Evolutionary conservation across 2,329 filamentous ascomycete species (phyloP).

Genomic region (Pseudogymnoascus sp.): DNA sequence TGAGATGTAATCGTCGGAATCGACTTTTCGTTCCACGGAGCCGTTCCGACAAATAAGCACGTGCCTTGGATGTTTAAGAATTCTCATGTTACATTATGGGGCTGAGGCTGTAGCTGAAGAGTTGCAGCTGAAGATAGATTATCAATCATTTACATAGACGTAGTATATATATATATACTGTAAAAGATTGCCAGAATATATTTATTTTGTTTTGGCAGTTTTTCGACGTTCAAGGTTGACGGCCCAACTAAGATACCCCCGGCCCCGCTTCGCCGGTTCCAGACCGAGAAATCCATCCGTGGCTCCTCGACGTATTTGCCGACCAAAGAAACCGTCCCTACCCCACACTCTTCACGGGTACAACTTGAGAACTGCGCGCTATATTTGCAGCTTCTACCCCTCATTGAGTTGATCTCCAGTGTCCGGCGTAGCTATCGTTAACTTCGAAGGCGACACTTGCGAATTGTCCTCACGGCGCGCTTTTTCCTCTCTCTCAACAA

Average conservation of each 20-base stretch:
- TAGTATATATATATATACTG: neutral
- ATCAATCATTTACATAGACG: neutral
- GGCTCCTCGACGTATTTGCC: neutral
- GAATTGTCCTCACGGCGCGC: neutral
- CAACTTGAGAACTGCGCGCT: neutral
- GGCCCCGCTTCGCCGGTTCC: neutral
- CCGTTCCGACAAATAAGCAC: neutral
- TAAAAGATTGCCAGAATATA: neutral
- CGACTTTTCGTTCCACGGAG: too few species aligned
- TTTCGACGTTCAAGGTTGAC: neutral
- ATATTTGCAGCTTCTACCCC: neutral
- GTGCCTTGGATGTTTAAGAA: neutral
- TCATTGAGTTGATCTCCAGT: neutral
- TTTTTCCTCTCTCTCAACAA: neutral
- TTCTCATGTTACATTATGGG: neutral
- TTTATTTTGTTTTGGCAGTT: neutral
- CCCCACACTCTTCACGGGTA: neutral
- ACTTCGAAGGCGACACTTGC: neutral
- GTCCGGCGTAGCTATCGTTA: neutral
- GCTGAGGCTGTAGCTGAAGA: neutral
- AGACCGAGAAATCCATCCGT: constrained; percentile 5
- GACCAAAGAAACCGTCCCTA: neutral
- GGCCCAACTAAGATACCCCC: neutral
- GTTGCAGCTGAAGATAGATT: neutral
- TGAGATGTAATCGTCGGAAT: neutral